A percentile compares a stretch with the other conserved stretches of the same genome.
Evolutionary conservation across 1,284 basidiomycete genomes (phyloP).

Genomic region (Erythrobasidium hasegawianum): DNA sequence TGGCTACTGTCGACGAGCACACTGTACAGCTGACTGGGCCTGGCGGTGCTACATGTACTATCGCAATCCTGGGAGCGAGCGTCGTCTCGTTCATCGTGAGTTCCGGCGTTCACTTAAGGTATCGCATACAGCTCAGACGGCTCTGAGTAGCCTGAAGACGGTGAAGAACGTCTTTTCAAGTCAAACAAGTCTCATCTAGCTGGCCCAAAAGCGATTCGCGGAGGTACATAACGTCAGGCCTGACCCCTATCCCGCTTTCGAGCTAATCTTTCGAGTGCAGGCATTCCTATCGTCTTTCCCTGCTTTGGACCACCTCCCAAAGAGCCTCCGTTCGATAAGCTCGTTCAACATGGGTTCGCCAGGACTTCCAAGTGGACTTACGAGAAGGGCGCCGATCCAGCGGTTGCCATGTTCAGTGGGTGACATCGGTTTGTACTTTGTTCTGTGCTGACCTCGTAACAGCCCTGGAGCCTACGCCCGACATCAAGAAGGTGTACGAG

Average conservation of each 20-base stretch:
- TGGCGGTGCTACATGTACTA: background rate
- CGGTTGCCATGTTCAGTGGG: slow-evolving; percentile 42
- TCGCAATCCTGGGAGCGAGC: slow-evolving; percentile 38
- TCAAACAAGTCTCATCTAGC: slow-evolving; percentile 37
- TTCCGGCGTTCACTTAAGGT: background rate
- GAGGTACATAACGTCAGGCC: slow-evolving; percentile 21
- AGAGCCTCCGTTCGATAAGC: slow-evolving; percentile 39
- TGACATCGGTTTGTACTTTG: too few relatives aligned
- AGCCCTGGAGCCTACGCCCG: slow-evolving; percentile 39
- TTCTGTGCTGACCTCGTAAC: too few relatives aligned
- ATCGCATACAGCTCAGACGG: too few relatives aligned
- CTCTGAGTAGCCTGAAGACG: slow-evolving; percentile 26
- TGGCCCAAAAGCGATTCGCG: slow-evolving; percentile 43
- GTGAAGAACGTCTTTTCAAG: slow-evolving; percentile 43
- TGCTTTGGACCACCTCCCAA: slow-evolving; percentile 44
- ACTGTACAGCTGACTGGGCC: slow-evolving; percentile 10
- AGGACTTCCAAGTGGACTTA: slow-evolving; percentile 41
- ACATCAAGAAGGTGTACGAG: slow-evolving; percentile 38
- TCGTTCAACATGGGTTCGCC: slow-evolving; percentile 47
- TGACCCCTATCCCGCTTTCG: background rate
- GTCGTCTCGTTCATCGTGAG: slow-evolving; percentile 40
- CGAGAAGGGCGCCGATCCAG: slow-evolving; percentile 33
- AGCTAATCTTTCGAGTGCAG: slow-evolving; percentile 12
- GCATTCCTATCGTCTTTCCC: slow-evolving; percentile 44
- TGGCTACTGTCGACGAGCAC: slow-evolving; percentile 18